These are phyloP conservation scores for Blumeria hordei DNA, from an alignment of 2,329 filamentous ascomycete species.

Conservation along the genomic window DNA sequence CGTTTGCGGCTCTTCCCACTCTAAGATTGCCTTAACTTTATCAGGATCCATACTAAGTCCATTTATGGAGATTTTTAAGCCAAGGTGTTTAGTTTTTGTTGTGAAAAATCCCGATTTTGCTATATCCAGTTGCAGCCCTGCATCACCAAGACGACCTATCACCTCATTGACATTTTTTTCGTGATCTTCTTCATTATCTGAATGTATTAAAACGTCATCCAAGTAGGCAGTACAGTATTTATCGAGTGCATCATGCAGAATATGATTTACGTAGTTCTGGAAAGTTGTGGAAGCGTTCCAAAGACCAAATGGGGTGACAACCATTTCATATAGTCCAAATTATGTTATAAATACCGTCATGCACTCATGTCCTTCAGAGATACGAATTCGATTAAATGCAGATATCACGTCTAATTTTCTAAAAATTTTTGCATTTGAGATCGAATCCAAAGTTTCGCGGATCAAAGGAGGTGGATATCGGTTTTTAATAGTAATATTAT, in stretches of 20 bases:
- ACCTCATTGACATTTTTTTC: conserved; percentile 1
- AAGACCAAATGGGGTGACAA: conserved; percentile 1
- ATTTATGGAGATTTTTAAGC: not conserved
- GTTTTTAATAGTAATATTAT: conserved; percentile 2
- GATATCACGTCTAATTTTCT: not conserved
- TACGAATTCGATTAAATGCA: not conserved
- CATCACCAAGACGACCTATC: not conserved
- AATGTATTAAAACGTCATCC: conserved; percentile 3
- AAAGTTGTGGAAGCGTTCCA: not conserved
- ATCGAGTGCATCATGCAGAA: not conserved
- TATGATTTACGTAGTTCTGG: conserved; percentile 2
- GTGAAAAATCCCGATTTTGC: conserved; percentile 1
- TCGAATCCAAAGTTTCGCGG: not conserved
- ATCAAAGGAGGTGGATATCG: conserved; percentile 1
- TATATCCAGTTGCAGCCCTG: conserved; percentile 1
- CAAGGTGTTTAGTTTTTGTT: conserved; percentile 1
- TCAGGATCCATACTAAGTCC: not conserved
- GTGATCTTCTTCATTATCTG: not conserved
- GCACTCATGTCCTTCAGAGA: not conserved
- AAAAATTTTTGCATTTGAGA: not conserved
- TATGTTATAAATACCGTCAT: not conserved
- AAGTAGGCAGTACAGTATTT: conserved; percentile 1
- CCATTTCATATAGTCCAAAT: not conserved
- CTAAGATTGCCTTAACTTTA: not conserved
- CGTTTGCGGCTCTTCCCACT: not conserved